phyloP scores from a whole-genome alignment of 768 basidiomycete genomes.

The Krasilnikovozyma curviuscula region DNA sequence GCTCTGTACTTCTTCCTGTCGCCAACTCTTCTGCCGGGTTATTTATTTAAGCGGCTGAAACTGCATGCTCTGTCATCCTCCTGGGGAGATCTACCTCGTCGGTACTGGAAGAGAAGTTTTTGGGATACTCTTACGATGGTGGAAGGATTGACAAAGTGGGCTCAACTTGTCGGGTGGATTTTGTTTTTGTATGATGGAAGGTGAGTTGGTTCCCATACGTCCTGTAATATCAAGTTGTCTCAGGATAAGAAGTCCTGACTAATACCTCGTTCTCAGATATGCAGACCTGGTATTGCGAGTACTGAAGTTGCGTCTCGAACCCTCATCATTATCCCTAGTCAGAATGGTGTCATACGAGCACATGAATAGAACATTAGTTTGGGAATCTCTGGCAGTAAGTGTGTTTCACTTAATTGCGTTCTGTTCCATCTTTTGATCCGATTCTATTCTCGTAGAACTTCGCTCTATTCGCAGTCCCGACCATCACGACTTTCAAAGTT shows the following conservation, averaged over 20 bases:
- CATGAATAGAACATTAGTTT: constrained; percentile 98
- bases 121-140: constrained; percentile 50
- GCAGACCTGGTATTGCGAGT: constrained; percentile 65
- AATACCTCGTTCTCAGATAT: constrained; percentile 37
- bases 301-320: constrained; percentile 51
- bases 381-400: constrained; percentile 91
- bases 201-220: constrained; percentile 32
- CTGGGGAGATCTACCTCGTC: constrained; percentile 79
- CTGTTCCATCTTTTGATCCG: too few relatives aligned
- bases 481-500: too few relatives aligned
- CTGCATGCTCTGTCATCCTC: constrained; percentile 56
- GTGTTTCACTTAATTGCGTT: too few relatives aligned
- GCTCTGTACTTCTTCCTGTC: constrained; percentile 45
- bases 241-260: neutral
- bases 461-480: constrained; percentile 1
- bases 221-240: neutral
- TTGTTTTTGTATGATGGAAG: constrained; percentile 70
- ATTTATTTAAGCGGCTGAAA: constrained; percentile 55
- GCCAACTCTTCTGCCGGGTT: constrained; percentile 51
- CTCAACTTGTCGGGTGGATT: constrained; percentile 55
- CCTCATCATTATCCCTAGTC: constrained; percentile 46
- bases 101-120: constrained; percentile 48
- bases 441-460: too few relatives aligned
- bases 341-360: constrained; percentile 92
- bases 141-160: constrained; percentile 46